Base-by-base conservation (phyloP, 2,329 filamentous ascomycete species). In the Pestalotiopsis sp. region DNA sequence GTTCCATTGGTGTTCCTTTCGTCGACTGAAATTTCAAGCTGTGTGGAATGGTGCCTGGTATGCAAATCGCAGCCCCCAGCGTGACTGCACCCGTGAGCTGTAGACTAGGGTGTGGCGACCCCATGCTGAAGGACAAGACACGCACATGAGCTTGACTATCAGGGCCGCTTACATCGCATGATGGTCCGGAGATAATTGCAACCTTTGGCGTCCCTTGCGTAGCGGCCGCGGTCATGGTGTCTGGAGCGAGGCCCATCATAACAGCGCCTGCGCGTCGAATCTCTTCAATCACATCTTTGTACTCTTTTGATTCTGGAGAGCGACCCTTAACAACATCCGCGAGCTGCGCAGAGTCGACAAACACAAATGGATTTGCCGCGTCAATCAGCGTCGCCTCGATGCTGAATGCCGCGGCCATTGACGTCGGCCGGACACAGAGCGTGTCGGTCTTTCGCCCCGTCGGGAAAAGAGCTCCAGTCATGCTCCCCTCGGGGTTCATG, bases 31-130 rank as follows among this genome's bases (percentile, higher is more conserved):
- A 11, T 25, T 17, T 11, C 23, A 57, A 23, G 14, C n/a, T 31
- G 6, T 59, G 23, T 12, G 57, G 57, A 3, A 86, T 78, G 0
- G 83, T 84, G 0, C 83, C 83, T 1, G 77, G 69, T 13, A 83
- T 76, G 45, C 79, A 78, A 4, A 82, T 79, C 4, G 84, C 84
- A 1, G 82, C 79, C 3, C 82, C 84, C 14, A 87, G 69, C 13
- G 84, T 83, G 17, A 87, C 78, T 0, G 83, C 85, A 0, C 85
- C 83, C 0, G 86, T 87, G 27, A 87, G 82, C n/a, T 85, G 86
- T 1, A 88, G 78, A 14, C 83, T 85, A 17, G 82, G 84, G 65
- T 88, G 86, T 2, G 83, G 83, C 67, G 83, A 81, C 6, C 84
- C 84, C 72, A 87, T 86, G 0, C 83, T 86, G 65, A 86, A 82